Evolutionary conservation across 2,329 filamentous ascomycete genomes (phyloP).

Genomic region (Dryadomyces quercivorus): DNA sequence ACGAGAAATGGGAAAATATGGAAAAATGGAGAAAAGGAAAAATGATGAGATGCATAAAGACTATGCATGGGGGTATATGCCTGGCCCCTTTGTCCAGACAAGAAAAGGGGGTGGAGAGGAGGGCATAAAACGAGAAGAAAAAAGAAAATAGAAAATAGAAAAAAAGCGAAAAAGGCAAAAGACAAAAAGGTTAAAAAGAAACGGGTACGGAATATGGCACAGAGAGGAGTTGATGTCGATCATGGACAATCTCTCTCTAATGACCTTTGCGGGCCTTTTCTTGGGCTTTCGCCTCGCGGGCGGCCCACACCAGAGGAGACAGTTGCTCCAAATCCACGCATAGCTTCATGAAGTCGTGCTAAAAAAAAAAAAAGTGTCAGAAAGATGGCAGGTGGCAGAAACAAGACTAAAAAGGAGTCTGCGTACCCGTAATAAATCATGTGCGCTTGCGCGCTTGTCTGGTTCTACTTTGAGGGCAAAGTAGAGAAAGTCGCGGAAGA

Average conservation of each 20-base stretch:
- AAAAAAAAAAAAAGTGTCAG: constrained; percentile 12
- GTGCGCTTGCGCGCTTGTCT: constrained; percentile 89
- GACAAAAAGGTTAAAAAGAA: too few relatives aligned
- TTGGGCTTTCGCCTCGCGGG: constrained; percentile 71
- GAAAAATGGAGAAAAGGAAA: too few relatives aligned
- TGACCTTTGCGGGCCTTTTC: constrained; percentile 64
- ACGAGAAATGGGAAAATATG: too few relatives aligned
- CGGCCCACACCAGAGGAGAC: constrained; percentile 76
- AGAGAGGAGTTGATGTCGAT: not conserved
- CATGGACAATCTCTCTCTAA: constrained; percentile 11
- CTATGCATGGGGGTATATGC: too few relatives aligned
- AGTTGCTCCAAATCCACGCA: constrained; percentile 66
- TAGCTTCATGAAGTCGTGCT: constrained; percentile 72
- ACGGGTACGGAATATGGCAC: not conserved
- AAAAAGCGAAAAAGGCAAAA: too few relatives aligned
- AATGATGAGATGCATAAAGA: too few relatives aligned
- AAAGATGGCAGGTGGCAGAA: constrained; percentile 3
- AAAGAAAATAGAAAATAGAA: not conserved
- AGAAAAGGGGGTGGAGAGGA: not conserved
- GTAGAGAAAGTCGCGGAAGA: constrained; percentile 85
- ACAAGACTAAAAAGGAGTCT: not conserved
- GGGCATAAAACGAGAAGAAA: not conserved
- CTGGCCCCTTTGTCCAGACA: not conserved
- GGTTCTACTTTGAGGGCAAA: constrained; percentile 94
- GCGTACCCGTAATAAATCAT: constrained; percentile 81